Conservation (phyloP, 345 rosid species). For the Kandelia obovata region DNA sequence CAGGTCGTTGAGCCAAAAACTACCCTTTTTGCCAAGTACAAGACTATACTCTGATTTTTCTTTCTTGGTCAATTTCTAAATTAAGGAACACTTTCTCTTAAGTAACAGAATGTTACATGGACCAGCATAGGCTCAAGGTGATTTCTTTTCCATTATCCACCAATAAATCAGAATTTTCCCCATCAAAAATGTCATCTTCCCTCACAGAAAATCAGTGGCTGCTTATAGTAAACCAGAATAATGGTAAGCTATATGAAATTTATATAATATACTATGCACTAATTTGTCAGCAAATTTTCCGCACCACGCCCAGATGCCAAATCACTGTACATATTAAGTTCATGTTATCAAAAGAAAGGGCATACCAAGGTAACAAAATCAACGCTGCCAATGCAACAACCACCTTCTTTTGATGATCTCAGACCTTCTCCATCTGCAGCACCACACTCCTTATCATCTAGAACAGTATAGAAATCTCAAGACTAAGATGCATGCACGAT, state of each 20-base stretch:
- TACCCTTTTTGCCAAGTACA: too few species aligned
- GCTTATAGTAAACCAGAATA: too few species aligned
- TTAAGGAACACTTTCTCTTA: too few species aligned
- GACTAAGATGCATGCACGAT: background rate
- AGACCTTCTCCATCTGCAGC: slow-evolving; percentile 5
- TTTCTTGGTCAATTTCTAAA: too few species aligned
- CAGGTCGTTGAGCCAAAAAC: too few species aligned
- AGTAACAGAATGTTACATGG: too few species aligned
- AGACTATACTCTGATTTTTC: too few species aligned
- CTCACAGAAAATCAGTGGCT: too few species aligned
- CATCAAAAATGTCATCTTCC: too few species aligned
- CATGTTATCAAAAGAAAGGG: background rate
- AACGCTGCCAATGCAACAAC: slow-evolving; percentile 64
- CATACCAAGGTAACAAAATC: slow-evolving; percentile 82
- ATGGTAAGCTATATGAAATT: background rate
- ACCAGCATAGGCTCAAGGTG: too few species aligned
- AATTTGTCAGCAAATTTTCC: background rate
- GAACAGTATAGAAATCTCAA: slow-evolving; percentile 2
- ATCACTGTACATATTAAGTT: background rate
- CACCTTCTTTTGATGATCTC: slow-evolving; percentile 28
- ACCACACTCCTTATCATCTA: slow-evolving; percentile 30
- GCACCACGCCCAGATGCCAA: background rate
- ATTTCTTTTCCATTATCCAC: too few species aligned
- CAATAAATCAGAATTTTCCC: too few species aligned
- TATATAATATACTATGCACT: background rate